Conservation (phyloP, 139 green algal genomes). For the Closterium sp. region DNA sequence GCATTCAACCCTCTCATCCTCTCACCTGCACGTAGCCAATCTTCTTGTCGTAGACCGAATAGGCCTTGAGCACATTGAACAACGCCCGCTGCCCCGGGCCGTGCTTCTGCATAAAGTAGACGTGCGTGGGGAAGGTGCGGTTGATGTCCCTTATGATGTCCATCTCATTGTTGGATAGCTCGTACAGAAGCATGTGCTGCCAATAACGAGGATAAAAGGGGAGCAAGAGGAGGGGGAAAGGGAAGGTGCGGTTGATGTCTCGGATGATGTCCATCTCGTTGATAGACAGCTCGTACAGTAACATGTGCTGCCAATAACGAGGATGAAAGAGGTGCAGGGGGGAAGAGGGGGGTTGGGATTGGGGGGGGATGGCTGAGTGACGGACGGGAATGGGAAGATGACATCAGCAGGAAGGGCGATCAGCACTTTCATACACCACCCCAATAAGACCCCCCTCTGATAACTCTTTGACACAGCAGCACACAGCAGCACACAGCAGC, state of each 20-base stretch:
- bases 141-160: conserved; percentile 40
- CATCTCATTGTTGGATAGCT: conserved; percentile 32
- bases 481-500: no score
- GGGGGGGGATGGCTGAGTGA: no score
- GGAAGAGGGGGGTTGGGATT: no score
- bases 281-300: conserved; percentile 36
- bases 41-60: conserved; percentile 58
- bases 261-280: conserved; percentile 41
- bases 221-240: no score
- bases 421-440: no score
- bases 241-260: conserved; percentile 8
- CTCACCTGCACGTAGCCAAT: conserved; percentile 75
- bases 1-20: neutral
- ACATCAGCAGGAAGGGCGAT: no score
- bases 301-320: conserved; percentile 33
- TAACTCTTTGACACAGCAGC: no score
- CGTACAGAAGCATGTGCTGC: conserved; percentile 53
- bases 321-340: no score
- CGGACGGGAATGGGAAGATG: no score
- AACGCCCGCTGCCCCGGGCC: conserved; percentile 75
- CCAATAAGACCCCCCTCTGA: no score
- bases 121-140: conserved; percentile 79
- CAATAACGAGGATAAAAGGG: no score
- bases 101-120: conserved; percentile 69
- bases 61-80: conserved; percentile 76